These are phyloP conservation scores for Xanthoconium separans DNA, from an alignment of 1,284 basidiomycete genomes.

Conservation along the genomic window DNA sequence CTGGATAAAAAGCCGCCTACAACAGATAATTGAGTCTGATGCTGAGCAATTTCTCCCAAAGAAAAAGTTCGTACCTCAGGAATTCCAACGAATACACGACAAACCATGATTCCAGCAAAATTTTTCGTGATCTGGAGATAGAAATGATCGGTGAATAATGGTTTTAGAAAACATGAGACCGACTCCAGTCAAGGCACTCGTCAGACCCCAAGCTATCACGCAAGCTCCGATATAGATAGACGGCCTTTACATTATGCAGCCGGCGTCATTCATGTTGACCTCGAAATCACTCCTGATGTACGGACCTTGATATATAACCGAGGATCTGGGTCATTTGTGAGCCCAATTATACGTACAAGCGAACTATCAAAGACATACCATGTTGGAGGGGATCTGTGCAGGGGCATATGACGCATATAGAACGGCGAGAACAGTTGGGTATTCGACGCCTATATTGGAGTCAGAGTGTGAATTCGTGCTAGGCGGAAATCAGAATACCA, in stretches of 20 bases:
- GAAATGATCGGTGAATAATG: background rate
- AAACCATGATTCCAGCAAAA: slow-evolving; percentile 54
- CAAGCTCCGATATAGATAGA: slow-evolving; percentile 62
- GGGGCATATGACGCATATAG: slow-evolving; percentile 62
- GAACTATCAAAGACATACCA: slow-evolving; percentile 39
- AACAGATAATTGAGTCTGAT: background rate
- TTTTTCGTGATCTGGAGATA: slow-evolving; percentile 48
- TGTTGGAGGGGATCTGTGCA: slow-evolving; percentile 65
- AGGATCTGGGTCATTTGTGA: slow-evolving; percentile 41
- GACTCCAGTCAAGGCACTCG: slow-evolving; percentile 61
- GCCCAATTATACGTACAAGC: too few relatives aligned
- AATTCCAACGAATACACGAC: slow-evolving; percentile 61
- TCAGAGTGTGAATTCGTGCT: background rate
- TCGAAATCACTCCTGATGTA: background rate
- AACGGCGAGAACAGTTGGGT: slow-evolving; percentile 56
- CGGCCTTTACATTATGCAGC: slow-evolving; percentile 40
- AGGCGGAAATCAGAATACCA: slow-evolving; percentile 25
- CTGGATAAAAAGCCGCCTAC: slow-evolving; percentile 64
- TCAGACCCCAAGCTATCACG: slow-evolving; percentile 61
- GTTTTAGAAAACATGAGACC: slow-evolving; percentile 14
- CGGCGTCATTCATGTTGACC: background rate
- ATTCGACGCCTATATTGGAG: slow-evolving; percentile 54
- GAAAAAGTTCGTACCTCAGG: slow-evolving; percentile 46
- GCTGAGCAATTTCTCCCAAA: too few relatives aligned
- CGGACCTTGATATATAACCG: slow-evolving; percentile 50